Conservation (phyloP, 139 green algal species). For the Chlorella sp. region DNA sequence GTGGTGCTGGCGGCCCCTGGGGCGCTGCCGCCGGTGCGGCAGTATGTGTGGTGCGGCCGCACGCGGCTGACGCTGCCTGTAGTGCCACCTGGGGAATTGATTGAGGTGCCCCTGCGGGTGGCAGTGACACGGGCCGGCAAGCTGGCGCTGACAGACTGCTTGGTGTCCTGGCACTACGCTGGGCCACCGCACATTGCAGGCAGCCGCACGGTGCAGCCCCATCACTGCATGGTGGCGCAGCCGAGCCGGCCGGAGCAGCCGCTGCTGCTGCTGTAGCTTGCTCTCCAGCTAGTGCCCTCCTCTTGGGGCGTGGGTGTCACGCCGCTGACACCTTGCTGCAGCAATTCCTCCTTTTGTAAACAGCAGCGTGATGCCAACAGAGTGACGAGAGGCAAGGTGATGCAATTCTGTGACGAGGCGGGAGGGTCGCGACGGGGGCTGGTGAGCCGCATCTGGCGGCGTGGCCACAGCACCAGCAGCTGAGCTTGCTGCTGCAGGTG, state of each 20-base stretch:
- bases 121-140: slow-evolving; percentile 49
- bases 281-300: background rate
- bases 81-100: slow-evolving; percentile 36
- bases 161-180: slow-evolving; percentile 15
- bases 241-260: too few relatives aligned
- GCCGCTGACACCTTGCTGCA: background rate
- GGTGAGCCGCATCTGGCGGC: background rate
- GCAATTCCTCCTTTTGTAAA: background rate
- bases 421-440: background rate
- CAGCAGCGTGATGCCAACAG: background rate
- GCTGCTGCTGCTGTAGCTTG: background rate
- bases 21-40: slow-evolving; percentile 42
- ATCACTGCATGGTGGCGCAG: background rate
- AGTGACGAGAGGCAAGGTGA: background rate
- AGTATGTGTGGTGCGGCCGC: slow-evolving; percentile 55
- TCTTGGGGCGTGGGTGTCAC: background rate
- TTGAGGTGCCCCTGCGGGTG: slow-evolving; percentile 54
- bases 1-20: background rate
- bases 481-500: too few relatives aligned
- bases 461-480: too few relatives aligned
- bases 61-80: slow-evolving; percentile 41
- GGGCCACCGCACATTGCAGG: slow-evolving; percentile 3
- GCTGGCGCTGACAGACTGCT: slow-evolving; percentile 12
- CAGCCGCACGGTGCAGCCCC: slow-evolving; percentile 4
- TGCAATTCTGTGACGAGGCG: background rate